Conservation (phyloP, 139 green algal species). For the Trebouxia sp. region DNA sequence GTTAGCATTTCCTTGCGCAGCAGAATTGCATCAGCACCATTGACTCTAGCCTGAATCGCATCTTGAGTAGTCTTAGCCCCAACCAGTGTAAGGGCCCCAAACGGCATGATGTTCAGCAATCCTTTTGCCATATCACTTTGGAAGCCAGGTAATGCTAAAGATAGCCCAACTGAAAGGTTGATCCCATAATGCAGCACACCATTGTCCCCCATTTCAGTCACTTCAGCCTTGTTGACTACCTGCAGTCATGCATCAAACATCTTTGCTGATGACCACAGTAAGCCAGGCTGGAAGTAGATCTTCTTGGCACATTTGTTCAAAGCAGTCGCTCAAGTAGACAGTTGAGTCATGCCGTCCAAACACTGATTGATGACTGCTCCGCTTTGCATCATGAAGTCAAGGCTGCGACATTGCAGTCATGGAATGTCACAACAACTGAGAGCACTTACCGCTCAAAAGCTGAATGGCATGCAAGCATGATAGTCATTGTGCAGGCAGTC, state of each 20-base stretch:
- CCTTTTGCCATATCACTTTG: conserved; percentile 64
- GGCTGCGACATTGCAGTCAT: not conserved
- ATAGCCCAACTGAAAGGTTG: conserved; percentile 59
- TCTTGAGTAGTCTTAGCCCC: conserved; percentile 62
- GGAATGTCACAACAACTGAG: not conserved
- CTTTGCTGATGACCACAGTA: not conserved
- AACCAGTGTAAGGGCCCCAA: conserved; percentile 59
- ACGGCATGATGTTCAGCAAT: conserved; percentile 68
- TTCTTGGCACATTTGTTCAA: not conserved
- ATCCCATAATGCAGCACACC: conserved; percentile 41
- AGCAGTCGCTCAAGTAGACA: not conserved
- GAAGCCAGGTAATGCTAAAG: conserved; percentile 65
- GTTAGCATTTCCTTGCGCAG: conserved; percentile 71
- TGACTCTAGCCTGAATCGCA: conserved; percentile 53
- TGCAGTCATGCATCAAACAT: conserved; percentile 14
- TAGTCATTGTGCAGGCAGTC: no score
- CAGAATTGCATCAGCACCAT: conserved; percentile 71
- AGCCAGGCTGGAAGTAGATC: not conserved
- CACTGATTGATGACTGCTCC: not conserved
- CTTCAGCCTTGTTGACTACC: conserved; percentile 67
- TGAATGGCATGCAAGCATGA: no score
- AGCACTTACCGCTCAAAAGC: no score
- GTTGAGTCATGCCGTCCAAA: not conserved
- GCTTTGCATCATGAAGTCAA: not conserved
- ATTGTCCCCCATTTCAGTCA: conserved; percentile 43